A percentile compares a stretch with the other conserved stretches of the same genome.
Conservation (phyloP, 345 rosid species). For the Nasturtium officinale region DNA sequence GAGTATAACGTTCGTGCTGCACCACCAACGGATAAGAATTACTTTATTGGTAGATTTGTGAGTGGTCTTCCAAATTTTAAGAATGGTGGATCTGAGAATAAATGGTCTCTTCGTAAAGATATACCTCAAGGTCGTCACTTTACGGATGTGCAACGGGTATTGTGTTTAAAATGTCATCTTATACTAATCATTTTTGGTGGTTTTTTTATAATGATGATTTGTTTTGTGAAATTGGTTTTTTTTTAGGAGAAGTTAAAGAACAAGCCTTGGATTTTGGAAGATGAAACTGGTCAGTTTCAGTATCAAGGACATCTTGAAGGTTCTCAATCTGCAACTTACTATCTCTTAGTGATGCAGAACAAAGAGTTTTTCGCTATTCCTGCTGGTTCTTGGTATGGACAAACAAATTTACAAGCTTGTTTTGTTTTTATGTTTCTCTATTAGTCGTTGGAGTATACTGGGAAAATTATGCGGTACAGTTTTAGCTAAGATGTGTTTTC, state of each 20-base stretch:
- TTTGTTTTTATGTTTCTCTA: conserved; percentile 13
- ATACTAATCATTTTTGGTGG: neutral
- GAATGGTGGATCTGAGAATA: conserved; percentile 76
- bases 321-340: conserved; percentile 91
- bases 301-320: conserved; percentile 96
- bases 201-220: neutral
- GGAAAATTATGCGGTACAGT: neutral
- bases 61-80: conserved; percentile 81
- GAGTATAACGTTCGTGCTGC: conserved; percentile 82
- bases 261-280: conserved; percentile 95
- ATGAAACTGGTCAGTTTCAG: conserved; percentile 94
- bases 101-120: conserved; percentile 86
- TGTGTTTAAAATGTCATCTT: conserved; percentile 5
- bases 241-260: conserved; percentile 86
- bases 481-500: neutral
- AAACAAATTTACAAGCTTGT: neutral
- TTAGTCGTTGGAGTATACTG: neutral
- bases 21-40: conserved; percentile 67
- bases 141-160: conserved; percentile 76
- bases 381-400: conserved; percentile 87
- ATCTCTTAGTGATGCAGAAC: conserved; percentile 80
- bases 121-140: conserved; percentile 90
- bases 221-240: neutral
- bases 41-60: conserved; percentile 86
- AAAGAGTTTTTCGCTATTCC: conserved; percentile 90